Evolutionary conservation across 805 yeast species (phyloP).

Genomic region (Nakazawaea populi): DNA sequence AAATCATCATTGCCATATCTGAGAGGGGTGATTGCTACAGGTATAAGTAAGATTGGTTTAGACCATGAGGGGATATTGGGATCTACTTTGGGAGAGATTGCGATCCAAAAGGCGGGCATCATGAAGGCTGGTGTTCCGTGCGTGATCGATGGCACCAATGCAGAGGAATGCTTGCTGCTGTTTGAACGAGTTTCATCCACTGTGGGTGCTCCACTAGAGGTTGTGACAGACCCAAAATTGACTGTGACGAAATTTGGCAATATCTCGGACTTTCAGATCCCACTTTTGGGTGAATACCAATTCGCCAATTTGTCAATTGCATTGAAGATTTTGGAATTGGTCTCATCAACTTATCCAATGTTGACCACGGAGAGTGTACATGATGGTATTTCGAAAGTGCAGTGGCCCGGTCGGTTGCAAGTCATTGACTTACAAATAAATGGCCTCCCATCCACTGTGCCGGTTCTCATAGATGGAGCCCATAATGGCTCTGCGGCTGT

Average conservation of each 20-base stretch:
- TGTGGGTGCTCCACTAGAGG: slow-evolving; percentile 23
- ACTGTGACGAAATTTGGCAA: slow-evolving; percentile 6
- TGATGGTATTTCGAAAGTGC: slow-evolving; percentile 47
- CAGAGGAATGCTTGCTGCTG: slow-evolving; percentile 39
- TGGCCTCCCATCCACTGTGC: slow-evolving; percentile 18
- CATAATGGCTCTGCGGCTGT: slow-evolving; percentile 83
- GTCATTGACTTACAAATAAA: slow-evolving; percentile 24
- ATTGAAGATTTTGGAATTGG: slow-evolving; percentile 42
- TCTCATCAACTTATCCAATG: slow-evolving; percentile 18
- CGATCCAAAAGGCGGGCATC: slow-evolving; percentile 82
- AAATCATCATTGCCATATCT: too few species aligned
- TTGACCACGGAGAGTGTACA: slow-evolving; percentile 25
- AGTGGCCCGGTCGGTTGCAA: slow-evolving; percentile 91
- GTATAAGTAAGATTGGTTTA: slow-evolving; percentile 76
- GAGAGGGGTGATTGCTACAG: slow-evolving; percentile 52
- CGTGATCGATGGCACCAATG: slow-evolving; percentile 70
- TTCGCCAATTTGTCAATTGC: slow-evolving; percentile 65
- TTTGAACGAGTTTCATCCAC: slow-evolving; percentile 32
- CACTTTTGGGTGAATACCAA: slow-evolving; percentile 73
- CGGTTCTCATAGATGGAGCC: slow-evolving; percentile 78
- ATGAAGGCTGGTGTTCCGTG: slow-evolving; percentile 56
- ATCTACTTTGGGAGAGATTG: slow-evolving; percentile 54
- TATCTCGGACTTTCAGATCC: slow-evolving; percentile 29
- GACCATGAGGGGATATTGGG: slow-evolving; percentile 86
- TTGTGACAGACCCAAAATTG: slow-evolving; percentile 6